A percentile compares a stretch with the other conserved stretches of the same genome.
Evolutionary conservation across 805 yeast species (phyloP).

Genomic region (Saccharomycopsis fermentans): DNA sequence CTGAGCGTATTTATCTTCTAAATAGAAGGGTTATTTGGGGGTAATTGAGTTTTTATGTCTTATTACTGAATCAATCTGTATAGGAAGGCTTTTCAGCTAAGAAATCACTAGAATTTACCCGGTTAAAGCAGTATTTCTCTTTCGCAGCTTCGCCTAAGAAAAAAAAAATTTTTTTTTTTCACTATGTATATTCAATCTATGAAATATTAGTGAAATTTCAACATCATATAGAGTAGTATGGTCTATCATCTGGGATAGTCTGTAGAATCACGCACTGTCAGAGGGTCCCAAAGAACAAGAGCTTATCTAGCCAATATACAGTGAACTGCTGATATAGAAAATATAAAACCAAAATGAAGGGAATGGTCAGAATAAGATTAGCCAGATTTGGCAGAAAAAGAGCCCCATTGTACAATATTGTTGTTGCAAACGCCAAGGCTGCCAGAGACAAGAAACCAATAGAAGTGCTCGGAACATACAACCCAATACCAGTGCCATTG

Average conservation of each 20-base stretch:
- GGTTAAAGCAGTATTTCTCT: background rate
- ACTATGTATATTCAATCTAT: background rate
- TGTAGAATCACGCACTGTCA: no score
- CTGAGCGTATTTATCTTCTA: background rate
- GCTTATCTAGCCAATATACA: no score
- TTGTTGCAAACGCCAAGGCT: slow-evolving; percentile 64
- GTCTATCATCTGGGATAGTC: no score
- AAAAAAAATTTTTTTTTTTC: background rate
- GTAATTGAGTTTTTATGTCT: no score
- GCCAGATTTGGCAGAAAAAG: slow-evolving; percentile 89
- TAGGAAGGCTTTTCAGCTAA: no score
- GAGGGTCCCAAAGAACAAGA: no score
- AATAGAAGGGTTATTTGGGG: no score
- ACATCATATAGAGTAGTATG: no score
- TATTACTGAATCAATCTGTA: no score
- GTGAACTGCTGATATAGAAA: no score
- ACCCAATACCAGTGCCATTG: slow-evolving; percentile 68
- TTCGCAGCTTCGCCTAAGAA: background rate
- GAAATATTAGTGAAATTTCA: background rate
- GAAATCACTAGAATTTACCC: background rate
- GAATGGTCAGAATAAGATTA: slow-evolving; percentile 75
- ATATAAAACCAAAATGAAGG: no score
- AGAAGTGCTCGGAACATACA: slow-evolving; percentile 90
- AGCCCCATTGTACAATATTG: slow-evolving; percentile 85
- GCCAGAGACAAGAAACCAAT: slow-evolving; percentile 85